phyloP scores from a whole-genome alignment of 148 eudicot genomes.

The Bassia scoparia region DNA sequence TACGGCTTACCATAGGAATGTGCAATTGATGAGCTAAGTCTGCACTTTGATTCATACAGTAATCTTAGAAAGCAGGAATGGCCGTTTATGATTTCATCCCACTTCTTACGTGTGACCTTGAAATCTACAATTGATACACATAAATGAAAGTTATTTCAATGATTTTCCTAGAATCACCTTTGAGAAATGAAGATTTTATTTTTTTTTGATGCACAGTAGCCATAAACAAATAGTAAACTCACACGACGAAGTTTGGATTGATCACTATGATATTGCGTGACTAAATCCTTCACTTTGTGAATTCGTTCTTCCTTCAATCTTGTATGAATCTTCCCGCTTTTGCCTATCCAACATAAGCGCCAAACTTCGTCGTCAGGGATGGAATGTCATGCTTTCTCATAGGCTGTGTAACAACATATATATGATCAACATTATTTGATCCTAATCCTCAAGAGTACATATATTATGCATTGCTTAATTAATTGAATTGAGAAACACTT shows the following conservation, averaged over 20 bases:
- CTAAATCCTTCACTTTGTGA: conserved; percentile 32
- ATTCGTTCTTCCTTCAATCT: conserved; percentile 17
- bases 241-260: not conserved
- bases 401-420: conserved; percentile 5
- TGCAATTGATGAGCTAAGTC: not conserved
- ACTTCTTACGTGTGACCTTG: not conserved
- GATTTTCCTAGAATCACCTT: not conserved
- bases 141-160: not conserved
- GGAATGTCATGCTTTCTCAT: not conserved
- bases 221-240: not conserved
- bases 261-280: conserved; percentile 15
- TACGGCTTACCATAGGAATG: not conserved
- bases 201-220: not conserved
- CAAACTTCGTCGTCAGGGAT: conserved; percentile 13
- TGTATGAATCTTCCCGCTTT: conserved; percentile 3
- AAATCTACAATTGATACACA: conserved; percentile 26
- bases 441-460: not conserved
- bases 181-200: not conserved
- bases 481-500: not conserved
- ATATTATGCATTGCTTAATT: too few relatives aligned
- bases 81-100: conserved; percentile 3
- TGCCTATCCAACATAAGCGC: conserved; percentile 8
- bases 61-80: not conserved
- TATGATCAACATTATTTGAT: not conserved
- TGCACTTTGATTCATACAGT: not conserved